Conservation (phyloP, 225 moss, liverwort and hornwort species). For the Anthoceros angustus region DNA sequence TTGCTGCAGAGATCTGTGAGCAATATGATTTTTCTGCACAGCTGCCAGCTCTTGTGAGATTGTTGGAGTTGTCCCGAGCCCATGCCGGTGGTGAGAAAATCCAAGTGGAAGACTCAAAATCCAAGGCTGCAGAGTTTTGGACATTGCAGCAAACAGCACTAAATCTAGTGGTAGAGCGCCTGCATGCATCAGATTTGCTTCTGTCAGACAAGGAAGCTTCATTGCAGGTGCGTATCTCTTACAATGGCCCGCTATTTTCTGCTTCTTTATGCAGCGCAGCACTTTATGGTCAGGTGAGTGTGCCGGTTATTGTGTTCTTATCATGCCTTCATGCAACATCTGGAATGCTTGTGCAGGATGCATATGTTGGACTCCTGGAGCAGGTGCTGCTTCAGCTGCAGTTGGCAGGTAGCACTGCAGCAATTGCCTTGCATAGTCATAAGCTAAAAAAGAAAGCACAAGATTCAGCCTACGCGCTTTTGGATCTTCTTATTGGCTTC, state of each 20-base stretch:
- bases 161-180: background rate
- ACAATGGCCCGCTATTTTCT: too few relatives aligned
- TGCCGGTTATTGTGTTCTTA: background rate
- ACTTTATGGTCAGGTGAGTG: background rate
- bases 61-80: conserved; percentile 38
- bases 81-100: conserved; percentile 11
- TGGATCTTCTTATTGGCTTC: conserved; percentile 52
- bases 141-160: conserved; percentile 22
- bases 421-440: conserved; percentile 4
- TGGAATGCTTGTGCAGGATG: conserved; percentile 24
- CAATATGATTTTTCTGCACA: conserved; percentile 50
- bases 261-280: background rate
- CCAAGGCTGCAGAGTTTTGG: conserved; percentile 9
- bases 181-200: background rate
- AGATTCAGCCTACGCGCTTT: conserved; percentile 33
- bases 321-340: background rate
- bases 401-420: conserved; percentile 13
- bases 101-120: background rate
- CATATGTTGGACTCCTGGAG: conserved; percentile 63
- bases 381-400: conserved; percentile 69
- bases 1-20: conserved; percentile 61
- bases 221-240: background rate
- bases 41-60: conserved; percentile 66
- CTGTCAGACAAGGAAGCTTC: background rate
- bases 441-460: conserved; percentile 29